Conservation (phyloP, 768 basidiomycete species). For the Suillus weaverae region DNA sequence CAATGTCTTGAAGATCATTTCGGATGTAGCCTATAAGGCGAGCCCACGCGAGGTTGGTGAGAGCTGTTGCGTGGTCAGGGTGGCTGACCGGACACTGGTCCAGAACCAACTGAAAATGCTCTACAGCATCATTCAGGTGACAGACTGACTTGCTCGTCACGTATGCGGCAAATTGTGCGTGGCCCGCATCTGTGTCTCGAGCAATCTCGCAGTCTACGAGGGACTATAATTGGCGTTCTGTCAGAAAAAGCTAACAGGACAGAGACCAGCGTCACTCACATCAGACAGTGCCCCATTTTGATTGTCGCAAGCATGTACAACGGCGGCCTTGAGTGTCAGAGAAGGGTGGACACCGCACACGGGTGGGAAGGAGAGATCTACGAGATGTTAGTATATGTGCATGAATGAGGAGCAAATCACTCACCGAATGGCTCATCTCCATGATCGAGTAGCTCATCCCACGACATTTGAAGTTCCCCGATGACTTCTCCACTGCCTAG, state of each 20-base stretch:
- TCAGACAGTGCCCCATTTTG: neutral
- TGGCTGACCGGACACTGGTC: neutral
- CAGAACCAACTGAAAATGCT: neutral
- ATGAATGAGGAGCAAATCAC: neutral
- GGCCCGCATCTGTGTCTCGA: neutral
- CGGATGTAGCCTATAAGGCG: neutral
- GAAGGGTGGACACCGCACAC: neutral
- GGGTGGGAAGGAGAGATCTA: neutral
- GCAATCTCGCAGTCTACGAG: neutral
- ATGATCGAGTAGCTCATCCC: neutral
- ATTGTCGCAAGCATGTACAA: neutral
- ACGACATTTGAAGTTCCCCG: neutral
- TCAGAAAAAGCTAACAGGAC: neutral
- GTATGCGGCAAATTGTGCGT: neutral
- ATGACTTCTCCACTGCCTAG: neutral
- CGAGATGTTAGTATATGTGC: neutral
- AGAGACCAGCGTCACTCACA: neutral
- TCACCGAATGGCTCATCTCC: neutral
- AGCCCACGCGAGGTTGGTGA: slow-evolving; percentile 1
- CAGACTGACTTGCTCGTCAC: neutral
- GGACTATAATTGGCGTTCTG: neutral
- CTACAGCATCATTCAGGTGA: neutral
- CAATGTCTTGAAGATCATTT: neutral
- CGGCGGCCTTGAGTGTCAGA: neutral
- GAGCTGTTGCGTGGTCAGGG: neutral